These are phyloP conservation scores for Penicillium sp. DNA, from an alignment of 2,329 filamentous ascomycete genomes.

Conservation along the genomic window DNA sequence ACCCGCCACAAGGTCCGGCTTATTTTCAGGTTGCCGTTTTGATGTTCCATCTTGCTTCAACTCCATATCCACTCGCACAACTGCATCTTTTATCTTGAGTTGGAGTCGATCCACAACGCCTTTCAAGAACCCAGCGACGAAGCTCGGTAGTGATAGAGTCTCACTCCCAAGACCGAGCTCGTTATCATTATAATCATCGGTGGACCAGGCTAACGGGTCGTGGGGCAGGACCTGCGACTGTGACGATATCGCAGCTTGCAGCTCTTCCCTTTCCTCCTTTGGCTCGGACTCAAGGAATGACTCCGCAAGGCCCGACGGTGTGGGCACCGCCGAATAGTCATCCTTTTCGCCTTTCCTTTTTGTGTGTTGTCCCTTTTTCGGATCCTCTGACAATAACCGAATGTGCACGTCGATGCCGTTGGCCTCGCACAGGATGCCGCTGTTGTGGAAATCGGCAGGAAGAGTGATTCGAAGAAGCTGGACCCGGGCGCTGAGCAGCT, in stretches of 20 bases:
- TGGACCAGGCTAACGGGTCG: slow-evolving; percentile 40
- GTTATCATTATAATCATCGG: slow-evolving; percentile 53
- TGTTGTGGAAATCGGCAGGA: slow-evolving; percentile 83
- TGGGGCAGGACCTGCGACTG: slow-evolving; percentile 54
- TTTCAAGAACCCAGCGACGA: slow-evolving; percentile 60
- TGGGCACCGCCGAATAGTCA: slow-evolving; percentile 31
- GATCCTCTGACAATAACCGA: slow-evolving; percentile 51
- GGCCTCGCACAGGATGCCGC: slow-evolving; percentile 77
- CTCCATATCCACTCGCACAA: slow-evolving; percentile 53
- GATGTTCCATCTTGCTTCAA: slow-evolving; percentile 40
- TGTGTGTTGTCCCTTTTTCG: slow-evolving; percentile 34
- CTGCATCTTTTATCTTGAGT: slow-evolving; percentile 54
- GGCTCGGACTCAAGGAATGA: slow-evolving; percentile 62
- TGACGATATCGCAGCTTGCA: slow-evolving; percentile 57
- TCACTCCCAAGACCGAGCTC: slow-evolving; percentile 54
- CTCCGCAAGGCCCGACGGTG: slow-evolving; percentile 58
- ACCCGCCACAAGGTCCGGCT: slow-evolving; percentile 39
- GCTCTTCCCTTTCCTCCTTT: slow-evolving; percentile 55
- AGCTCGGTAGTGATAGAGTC: slow-evolving; percentile 57
- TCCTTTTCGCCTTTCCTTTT: slow-evolving; percentile 18
- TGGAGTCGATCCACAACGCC: slow-evolving; percentile 59
- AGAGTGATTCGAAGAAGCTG: slow-evolving; percentile 76
- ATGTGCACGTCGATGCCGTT: slow-evolving; percentile 75
- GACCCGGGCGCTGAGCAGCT: slow-evolving; percentile 72
- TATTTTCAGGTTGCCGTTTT: slow-evolving; percentile 37